Evolutionary conservation across 495 filamentous ascomycete species (phyloP).

Genomic region (Penicillium steckii): DNA sequence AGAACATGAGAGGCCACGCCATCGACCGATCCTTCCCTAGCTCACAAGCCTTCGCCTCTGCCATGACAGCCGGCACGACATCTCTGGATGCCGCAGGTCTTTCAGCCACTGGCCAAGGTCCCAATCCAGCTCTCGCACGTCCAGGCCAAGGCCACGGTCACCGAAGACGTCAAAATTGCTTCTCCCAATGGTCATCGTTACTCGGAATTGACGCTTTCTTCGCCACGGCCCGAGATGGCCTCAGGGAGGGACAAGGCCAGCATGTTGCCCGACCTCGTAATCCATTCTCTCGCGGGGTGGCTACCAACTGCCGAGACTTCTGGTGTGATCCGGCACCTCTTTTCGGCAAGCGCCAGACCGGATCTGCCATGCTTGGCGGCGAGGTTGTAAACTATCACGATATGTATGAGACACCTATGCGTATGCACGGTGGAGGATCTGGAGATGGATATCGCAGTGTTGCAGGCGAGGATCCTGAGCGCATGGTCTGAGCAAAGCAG

Average conservation of each 20-base stretch:
- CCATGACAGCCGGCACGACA: slow-evolving; percentile 71
- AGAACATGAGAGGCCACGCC: slow-evolving; percentile 78
- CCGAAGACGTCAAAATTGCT: too few species aligned
- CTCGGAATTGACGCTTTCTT: slow-evolving; percentile 92
- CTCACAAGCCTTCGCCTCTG: slow-evolving; percentile 68
- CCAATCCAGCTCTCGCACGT: slow-evolving; percentile 41
- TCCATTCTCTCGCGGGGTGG: slow-evolving; percentile 76
- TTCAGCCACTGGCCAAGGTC: slow-evolving; percentile 50
- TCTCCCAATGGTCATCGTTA: slow-evolving; percentile 76
- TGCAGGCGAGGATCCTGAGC: slow-evolving; percentile 38
- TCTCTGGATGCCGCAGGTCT: slow-evolving; percentile 70
- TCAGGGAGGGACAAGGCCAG: slow-evolving; percentile 51
- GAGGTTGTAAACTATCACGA: slow-evolving; percentile 79
- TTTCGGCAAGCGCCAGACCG: slow-evolving; percentile 71
- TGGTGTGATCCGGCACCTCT: slow-evolving; percentile 88
- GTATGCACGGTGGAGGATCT: slow-evolving; percentile 51
- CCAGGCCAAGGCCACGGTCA: slow-evolving; percentile 51
- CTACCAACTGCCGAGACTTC: slow-evolving; percentile 93
- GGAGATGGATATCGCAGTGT: slow-evolving; percentile 38
- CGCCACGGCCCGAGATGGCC: slow-evolving; percentile 69
- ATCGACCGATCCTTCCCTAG: slow-evolving; percentile 53
- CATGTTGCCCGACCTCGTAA: slow-evolving; percentile 59
- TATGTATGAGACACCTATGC: slow-evolving; percentile 80
- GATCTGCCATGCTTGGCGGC: slow-evolving; percentile 73
- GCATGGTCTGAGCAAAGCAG: slow-evolving; percentile 20